These are phyloP conservation scores for Epichloe uncinata DNA, from an alignment of 2,329 filamentous ascomycete genomes.

Conservation along the genomic window DNA sequence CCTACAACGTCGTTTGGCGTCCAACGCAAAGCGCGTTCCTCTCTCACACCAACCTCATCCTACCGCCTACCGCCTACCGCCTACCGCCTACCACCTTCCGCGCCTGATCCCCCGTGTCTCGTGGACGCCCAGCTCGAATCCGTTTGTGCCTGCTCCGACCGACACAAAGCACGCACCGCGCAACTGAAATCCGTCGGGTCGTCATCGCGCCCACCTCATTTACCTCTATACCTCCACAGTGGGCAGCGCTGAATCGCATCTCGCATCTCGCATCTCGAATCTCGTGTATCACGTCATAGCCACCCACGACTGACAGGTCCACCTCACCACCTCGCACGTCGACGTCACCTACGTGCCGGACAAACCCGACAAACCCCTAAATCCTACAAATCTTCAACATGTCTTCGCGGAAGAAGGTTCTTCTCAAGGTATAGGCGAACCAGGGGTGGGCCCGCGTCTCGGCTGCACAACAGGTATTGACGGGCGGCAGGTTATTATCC, in stretches of 20 bases:
- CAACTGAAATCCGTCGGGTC: neutral
- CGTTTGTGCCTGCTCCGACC: constrained; percentile 3
- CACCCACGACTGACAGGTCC: neutral
- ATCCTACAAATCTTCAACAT: constrained; percentile 30
- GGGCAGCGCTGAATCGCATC: neutral
- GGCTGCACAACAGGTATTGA: neutral
- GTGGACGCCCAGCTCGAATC: neutral
- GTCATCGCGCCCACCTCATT: neutral
- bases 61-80: neutral
- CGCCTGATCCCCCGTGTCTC: neutral
- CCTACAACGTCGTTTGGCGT: no score
- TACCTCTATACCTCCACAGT: neutral
- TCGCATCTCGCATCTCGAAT: neutral
- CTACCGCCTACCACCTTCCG: neutral
- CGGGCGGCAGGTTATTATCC: constrained; percentile 76
- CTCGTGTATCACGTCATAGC: constrained; percentile 5
- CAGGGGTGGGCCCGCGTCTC: no score
- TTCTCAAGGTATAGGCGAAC: constrained; percentile 56
- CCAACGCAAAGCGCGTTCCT: neutral
- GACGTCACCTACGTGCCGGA: neutral
- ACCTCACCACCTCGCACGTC: no score
- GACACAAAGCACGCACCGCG: neutral
- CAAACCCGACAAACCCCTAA: neutral
- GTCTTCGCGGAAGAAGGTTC: constrained; percentile 79
- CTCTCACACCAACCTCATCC: neutral